These are phyloP conservation scores for Colletotrichum cereale DNA, from an alignment of 2,329 filamentous ascomycete species.

Conservation along the genomic window DNA sequence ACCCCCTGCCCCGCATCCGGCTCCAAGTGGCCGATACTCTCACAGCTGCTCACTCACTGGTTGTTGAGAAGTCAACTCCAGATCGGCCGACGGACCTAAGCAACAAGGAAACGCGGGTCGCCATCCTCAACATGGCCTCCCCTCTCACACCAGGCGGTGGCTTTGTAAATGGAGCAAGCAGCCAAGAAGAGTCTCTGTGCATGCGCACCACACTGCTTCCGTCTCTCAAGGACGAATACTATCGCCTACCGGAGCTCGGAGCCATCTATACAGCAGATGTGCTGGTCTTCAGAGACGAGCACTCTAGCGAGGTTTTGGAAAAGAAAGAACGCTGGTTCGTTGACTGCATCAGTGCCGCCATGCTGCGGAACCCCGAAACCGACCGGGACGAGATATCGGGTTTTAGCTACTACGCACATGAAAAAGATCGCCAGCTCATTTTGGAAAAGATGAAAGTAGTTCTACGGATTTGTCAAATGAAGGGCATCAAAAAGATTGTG, in stretches of 20 bases:
- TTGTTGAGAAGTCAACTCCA: constrained; percentile 15
- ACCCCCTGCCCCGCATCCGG: constrained; percentile 52
- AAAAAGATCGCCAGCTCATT: constrained; percentile 64
- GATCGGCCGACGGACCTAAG: neutral
- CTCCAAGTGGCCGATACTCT: constrained; percentile 66
- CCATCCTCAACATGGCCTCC: constrained; percentile 74
- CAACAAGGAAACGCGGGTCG: constrained; percentile 52
- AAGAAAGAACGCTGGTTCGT: constrained; percentile 68
- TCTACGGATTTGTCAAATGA: constrained; percentile 62
- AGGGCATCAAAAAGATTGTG: constrained; percentile 63
- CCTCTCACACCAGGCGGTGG: constrained; percentile 72
- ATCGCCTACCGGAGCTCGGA: constrained; percentile 69
- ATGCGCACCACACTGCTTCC: constrained; percentile 70
- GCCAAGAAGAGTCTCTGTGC: constrained; percentile 73
- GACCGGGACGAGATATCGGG: constrained; percentile 52
- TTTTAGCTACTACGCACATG: constrained; percentile 53
- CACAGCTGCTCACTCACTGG: constrained; percentile 59
- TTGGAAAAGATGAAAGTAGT: constrained; percentile 69
- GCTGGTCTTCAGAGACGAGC: constrained; percentile 64
- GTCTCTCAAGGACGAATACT: constrained; percentile 68
- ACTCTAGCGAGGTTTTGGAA: constrained; percentile 51
- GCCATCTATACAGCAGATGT: constrained; percentile 70
- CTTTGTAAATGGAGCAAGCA: constrained; percentile 69
- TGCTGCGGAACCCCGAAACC: constrained; percentile 69
- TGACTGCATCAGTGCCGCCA: constrained; percentile 69